These are phyloP conservation scores for Pichia sp. DNA, from an alignment of 1,139 yeast genomes.

Conservation along the genomic window DNA sequence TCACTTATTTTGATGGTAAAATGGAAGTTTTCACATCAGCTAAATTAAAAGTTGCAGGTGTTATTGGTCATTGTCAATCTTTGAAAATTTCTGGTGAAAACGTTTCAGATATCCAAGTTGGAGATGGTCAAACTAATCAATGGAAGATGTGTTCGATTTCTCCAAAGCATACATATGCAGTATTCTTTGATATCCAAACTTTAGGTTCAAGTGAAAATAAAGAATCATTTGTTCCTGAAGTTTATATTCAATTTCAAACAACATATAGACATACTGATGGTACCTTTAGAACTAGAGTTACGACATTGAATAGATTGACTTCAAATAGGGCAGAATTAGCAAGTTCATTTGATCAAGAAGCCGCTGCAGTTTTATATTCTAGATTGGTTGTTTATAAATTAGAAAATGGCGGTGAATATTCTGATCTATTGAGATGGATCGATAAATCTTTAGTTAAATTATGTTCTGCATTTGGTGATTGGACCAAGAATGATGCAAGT, in stretches of 20 bases:
- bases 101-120: slow-evolving; percentile 89
- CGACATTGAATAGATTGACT: slow-evolving; percentile 47
- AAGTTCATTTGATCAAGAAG: slow-evolving; percentile 92
- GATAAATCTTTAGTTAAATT: slow-evolving; percentile 80
- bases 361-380: slow-evolving; percentile 95
- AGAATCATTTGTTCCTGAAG: slow-evolving; percentile 40
- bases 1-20: slow-evolving; percentile 83
- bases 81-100: slow-evolving; percentile 51
- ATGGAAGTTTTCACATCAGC: slow-evolving; percentile 84
- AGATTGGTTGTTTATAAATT: slow-evolving; percentile 85
- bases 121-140: slow-evolving; percentile 84
- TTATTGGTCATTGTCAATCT: slow-evolving; percentile 90
- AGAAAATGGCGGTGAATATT: slow-evolving; percentile 47
- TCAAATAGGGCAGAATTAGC: slow-evolving; percentile 32
- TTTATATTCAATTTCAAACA: slow-evolving; percentile 64
- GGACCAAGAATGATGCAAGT: slow-evolving; percentile 65
- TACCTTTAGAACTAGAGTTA: slow-evolving; percentile 81
- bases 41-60: slow-evolving; percentile 85
- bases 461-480: slow-evolving; percentile 86
- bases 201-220: slow-evolving; percentile 32
- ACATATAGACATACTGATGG: slow-evolving; percentile 78
- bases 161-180: slow-evolving; percentile 81
- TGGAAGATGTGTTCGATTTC: slow-evolving; percentile 81
- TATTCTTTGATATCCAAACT: slow-evolving; percentile 80
- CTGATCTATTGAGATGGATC: slow-evolving; percentile 76